phyloP scores from a whole-genome alignment of 2,329 filamentous ascomycete species.

The Phoma sp. region DNA sequence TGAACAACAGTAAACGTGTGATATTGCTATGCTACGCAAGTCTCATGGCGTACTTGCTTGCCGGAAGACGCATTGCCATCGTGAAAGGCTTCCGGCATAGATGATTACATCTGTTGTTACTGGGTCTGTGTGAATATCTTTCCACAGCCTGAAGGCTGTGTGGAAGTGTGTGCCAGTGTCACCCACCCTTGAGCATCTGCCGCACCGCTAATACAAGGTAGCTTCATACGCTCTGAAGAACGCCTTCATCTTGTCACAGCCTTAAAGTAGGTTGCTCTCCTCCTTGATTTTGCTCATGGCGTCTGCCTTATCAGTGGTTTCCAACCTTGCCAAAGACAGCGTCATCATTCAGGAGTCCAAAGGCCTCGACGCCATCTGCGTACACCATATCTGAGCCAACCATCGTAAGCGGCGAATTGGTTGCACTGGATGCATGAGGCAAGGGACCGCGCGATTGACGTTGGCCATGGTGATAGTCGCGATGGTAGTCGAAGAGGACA shows the following conservation, averaged over 20 bases:
- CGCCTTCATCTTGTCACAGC: too few species aligned
- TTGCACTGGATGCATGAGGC: not conserved
- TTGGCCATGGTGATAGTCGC: slow-evolving; percentile 1
- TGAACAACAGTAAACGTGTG: too few species aligned
- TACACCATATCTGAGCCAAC: slow-evolving; percentile 1
- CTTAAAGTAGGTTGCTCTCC: not conserved
- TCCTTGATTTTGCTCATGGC: not conserved
- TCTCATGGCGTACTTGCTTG: too few species aligned
- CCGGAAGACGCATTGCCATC: too few species aligned
- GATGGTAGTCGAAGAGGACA: slow-evolving; percentile 7
- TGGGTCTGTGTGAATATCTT: too few species aligned
- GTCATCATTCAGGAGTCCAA: not conserved
- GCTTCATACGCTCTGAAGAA: not conserved
- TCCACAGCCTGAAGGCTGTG: too few species aligned
- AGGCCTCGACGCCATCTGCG: slow-evolving; percentile 7
- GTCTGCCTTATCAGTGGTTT: not conserved
- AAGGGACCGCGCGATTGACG: not conserved
- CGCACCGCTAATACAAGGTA: too few species aligned
- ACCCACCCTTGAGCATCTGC: too few species aligned
- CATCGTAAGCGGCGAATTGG: slow-evolving; percentile 2
- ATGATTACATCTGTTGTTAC: too few species aligned
- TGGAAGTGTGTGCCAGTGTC: too few species aligned
- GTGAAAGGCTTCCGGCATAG: too few species aligned
- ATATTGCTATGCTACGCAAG: too few species aligned
- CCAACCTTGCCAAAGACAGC: not conserved